A percentile compares a stretch with the other conserved stretches of the same genome.
Conservation (phyloP, 140 eudicot genomes). For the Ambrosia hybrid region DNA sequence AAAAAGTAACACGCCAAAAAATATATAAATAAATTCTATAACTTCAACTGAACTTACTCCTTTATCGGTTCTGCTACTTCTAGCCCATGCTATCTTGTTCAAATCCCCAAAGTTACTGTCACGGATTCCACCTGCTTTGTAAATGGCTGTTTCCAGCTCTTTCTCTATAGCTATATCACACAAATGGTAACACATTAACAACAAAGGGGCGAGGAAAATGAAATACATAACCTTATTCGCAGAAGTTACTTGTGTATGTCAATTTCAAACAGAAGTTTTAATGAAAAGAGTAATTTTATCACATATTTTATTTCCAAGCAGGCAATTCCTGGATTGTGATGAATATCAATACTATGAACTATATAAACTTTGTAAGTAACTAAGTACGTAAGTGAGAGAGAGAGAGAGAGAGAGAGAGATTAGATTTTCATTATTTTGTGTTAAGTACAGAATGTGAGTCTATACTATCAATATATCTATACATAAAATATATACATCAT, state of each 20-base stretch:
- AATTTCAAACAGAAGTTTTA: neutral
- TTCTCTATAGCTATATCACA: slow-evolving; percentile 79
- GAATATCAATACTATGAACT: slow-evolving; percentile 6
- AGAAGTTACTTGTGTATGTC: neutral
- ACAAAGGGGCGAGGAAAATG: neutral
- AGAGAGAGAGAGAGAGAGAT: too few species aligned
- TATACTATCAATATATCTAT: too few species aligned
- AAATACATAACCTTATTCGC: neutral
- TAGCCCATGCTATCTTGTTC: slow-evolving; percentile 84
- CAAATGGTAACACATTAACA: slow-evolving; percentile 23
- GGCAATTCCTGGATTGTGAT: neutral
- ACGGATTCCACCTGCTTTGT: slow-evolving; percentile 89
- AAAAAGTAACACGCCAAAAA: neutral
- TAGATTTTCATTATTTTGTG: too few species aligned
- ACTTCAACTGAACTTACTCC: slow-evolving; percentile 70
- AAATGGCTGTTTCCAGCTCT: slow-evolving; percentile 79
- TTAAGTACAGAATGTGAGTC: too few species aligned
- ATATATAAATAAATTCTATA: neutral
- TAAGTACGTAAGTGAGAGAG: too few species aligned
- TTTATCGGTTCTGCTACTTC: slow-evolving; percentile 97
- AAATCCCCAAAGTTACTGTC: slow-evolving; percentile 88
- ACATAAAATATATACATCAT: too few species aligned
- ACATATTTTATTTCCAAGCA: slow-evolving; percentile 7
- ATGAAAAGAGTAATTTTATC: slow-evolving; percentile 6
- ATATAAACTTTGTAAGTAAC: too few species aligned